Conservation (phyloP, 2,329 filamentous ascomycete genomes). For the Aspergillus brasiliensis region DNA sequence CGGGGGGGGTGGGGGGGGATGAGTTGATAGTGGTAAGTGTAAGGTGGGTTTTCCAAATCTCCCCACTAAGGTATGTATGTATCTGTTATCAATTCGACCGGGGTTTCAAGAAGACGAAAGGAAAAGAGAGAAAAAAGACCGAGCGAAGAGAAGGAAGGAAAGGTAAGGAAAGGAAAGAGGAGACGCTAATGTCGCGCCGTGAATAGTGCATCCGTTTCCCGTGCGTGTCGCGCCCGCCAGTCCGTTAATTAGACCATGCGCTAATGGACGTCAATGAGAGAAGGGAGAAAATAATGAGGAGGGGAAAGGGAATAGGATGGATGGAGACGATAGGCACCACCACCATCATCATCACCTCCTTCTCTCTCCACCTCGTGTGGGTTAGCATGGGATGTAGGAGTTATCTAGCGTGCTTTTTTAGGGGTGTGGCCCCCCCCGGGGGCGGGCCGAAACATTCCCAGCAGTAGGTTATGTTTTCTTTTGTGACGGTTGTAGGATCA, state of each 20-base stretch:
- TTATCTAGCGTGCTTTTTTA: not conserved
- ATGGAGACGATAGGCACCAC: not conserved
- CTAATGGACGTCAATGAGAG: not conserved
- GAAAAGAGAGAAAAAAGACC: too few relatives aligned
- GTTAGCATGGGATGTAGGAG: not conserved
- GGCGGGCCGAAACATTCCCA: slow-evolving; percentile 23
- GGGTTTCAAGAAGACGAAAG: not conserved
- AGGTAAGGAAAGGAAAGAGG: not conserved
- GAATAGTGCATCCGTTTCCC: not conserved
- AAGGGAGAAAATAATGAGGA: not conserved
- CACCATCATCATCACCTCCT: not conserved
- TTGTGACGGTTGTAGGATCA: not conserved
- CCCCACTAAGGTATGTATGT: not conserved
- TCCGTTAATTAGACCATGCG: not conserved
- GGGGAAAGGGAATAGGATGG: not conserved
- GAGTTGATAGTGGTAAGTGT: too few relatives aligned
- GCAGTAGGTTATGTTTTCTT: not conserved
- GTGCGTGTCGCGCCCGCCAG: not conserved
- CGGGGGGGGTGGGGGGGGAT: too few relatives aligned
- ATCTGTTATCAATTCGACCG: not conserved
- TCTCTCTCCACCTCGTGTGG: not conserved
- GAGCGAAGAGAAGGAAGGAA: too few relatives aligned
- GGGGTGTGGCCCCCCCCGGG: slow-evolving; percentile 10
- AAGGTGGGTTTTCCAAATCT: too few relatives aligned
- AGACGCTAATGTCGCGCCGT: not conserved